A percentile compares a stretch with the other conserved stretches of the same genome.
These are phyloP conservation scores for Lodderomyces pseudojiufengensis DNA, from an alignment of 1,139 yeast genomes.

Conservation along the genomic window DNA sequence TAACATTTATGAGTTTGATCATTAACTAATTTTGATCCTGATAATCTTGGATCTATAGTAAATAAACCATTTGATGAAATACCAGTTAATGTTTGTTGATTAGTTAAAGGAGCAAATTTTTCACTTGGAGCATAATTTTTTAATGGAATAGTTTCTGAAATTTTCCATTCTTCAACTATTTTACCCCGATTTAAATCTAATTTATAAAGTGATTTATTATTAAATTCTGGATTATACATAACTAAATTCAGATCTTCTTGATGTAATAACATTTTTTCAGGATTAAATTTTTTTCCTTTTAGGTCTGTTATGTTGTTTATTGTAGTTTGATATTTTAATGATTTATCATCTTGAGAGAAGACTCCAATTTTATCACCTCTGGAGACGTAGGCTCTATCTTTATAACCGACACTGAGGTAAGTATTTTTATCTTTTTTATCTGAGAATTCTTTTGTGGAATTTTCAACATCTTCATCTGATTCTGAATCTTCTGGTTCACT, in stretches of 20 bases:
- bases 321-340: conserved; percentile 62
- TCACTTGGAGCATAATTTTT: conserved; percentile 62
- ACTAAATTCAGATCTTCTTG: conserved; percentile 67
- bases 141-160: conserved; percentile 41
- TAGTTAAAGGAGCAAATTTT: conserved; percentile 70
- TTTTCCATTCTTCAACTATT: conserved; percentile 79
- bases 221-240: conserved; percentile 49
- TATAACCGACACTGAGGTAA: conserved; percentile 67
- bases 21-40: conserved; percentile 49
- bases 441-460: conserved; percentile 13
- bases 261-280: conserved; percentile 70
- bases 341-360: conserved; percentile 54
- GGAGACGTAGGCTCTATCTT: conserved; percentile 72
- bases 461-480: conserved; percentile 14
- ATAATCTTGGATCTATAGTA: conserved; percentile 72
- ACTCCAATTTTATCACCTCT: conserved; percentile 81
- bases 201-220: conserved; percentile 47
- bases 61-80: conserved; percentile 62
- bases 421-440: conserved; percentile 48
- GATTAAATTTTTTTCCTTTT: conserved; percentile 53
- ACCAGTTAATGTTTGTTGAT: conserved; percentile 73
- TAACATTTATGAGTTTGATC: conserved; percentile 38
- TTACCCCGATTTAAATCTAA: conserved; percentile 80
- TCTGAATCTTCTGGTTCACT: conserved; percentile 16
- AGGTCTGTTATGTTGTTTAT: conserved; percentile 57